Conservation (phyloP, 2,329 filamentous ascomycete species). For the Neobulgaria alba region DNA sequence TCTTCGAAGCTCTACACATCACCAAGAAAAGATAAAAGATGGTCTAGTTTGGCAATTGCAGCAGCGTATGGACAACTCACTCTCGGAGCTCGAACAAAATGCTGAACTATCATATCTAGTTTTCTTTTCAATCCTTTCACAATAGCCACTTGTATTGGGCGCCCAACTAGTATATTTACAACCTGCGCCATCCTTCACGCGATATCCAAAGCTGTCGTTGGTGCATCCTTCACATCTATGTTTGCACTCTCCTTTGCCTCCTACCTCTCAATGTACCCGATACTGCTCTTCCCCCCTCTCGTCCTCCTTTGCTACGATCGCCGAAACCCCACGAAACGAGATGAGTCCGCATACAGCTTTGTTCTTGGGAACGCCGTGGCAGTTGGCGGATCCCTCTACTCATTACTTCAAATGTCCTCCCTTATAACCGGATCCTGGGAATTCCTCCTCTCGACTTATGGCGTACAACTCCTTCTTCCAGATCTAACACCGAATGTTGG, state of each 20-base stretch:
- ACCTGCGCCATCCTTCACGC: conserved; percentile 81
- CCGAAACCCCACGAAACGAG: conserved; percentile 21
- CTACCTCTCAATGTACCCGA: conserved; percentile 87
- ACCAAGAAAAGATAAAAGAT: conserved; percentile 63
- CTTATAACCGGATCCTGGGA: conserved; percentile 76
- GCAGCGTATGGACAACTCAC: conserved; percentile 52
- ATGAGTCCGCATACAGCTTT: conserved; percentile 40
- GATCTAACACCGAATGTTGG: conserved; percentile 93
- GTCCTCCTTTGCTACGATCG: conserved; percentile 73
- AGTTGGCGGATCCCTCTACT: conserved; percentile 45
- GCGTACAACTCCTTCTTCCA: conserved; percentile 80
- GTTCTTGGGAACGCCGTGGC: conserved; percentile 42
- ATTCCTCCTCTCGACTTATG: conserved; percentile 83
- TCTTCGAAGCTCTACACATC: conserved; percentile 72
- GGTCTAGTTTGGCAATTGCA: conserved; percentile 67
- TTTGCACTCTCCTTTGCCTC: conserved; percentile 79
- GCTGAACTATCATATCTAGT: conserved; percentile 35
- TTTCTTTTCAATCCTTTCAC: conserved; percentile 95
- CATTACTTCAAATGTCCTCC: conserved; percentile 63
- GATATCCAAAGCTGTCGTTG: conserved; percentile 69
- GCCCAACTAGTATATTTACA: conserved; percentile 82
- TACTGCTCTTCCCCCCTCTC: conserved; percentile 76
- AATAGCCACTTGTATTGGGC: conserved; percentile 79
- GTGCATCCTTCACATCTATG: conserved; percentile 66
- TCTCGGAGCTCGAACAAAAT: neutral